Conservation (phyloP, 768 basidiomycete species). For the Amyloporia xantha region DNA sequence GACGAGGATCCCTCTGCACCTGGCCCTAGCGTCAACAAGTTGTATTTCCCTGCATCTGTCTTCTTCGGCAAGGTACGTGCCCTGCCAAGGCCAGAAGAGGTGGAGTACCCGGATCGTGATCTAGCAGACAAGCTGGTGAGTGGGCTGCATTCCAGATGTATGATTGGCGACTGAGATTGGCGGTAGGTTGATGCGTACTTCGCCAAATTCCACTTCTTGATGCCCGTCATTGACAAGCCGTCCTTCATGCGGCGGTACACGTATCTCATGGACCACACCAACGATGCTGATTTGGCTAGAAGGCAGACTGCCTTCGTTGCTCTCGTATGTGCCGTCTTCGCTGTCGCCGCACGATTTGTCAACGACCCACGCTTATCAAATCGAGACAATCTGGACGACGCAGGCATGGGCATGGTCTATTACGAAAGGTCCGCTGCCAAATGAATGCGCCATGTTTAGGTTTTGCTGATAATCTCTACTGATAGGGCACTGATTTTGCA, state of each 20-base stretch:
- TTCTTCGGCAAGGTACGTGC: conserved; percentile 84
- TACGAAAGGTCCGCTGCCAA: conserved; percentile 73
- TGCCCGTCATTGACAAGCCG: conserved; percentile 84
- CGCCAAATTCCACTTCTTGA: conserved; percentile 76
- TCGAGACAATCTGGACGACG: conserved; percentile 59
- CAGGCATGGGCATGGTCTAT: conserved; percentile 85
- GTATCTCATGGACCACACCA: conserved; percentile 64
- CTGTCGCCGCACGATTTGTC: conserved; percentile 77
- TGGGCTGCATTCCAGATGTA: conserved; percentile 13
- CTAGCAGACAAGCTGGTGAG: conserved; percentile 81
- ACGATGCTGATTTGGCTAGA: conserved; percentile 46
- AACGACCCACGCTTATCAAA: conserved; percentile 60
- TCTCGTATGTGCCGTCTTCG: conserved; percentile 83
- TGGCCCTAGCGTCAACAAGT: conserved; percentile 73
- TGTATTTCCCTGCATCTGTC: conserved; percentile 83
- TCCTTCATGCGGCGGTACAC: conserved; percentile 71
- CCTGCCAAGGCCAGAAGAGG: conserved; percentile 77
- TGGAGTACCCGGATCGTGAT: conserved; percentile 80
- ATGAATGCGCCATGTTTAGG: background rate
- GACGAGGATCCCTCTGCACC: conserved; percentile 77
- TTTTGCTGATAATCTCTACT: conserved; percentile 1
- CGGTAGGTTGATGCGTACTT: conserved; percentile 82
- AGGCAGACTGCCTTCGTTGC: conserved; percentile 71
- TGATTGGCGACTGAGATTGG: conserved; percentile 3
- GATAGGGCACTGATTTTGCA: conserved; percentile 85